phyloP scores from a whole-genome alignment of 768 basidiomycete species.

The Cantharellus anzutake region DNA sequence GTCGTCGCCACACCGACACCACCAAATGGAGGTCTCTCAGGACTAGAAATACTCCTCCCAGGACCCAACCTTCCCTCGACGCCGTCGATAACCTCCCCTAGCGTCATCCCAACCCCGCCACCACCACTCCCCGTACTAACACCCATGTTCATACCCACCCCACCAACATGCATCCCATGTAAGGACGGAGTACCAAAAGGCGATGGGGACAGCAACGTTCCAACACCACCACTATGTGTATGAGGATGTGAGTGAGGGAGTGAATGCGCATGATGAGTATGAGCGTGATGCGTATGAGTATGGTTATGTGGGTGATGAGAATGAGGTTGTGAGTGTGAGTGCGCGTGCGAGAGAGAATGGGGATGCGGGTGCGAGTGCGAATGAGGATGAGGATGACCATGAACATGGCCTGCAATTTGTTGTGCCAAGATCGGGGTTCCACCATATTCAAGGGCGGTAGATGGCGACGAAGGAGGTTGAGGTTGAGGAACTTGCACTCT shows the following conservation, averaged over 20 bases:
- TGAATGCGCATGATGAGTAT: background rate
- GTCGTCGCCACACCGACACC: too few relatives aligned
- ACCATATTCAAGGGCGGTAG: background rate
- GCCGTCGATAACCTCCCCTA: too few relatives aligned
- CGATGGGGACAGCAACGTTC: too few relatives aligned
- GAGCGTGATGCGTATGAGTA: background rate
- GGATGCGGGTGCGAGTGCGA: background rate
- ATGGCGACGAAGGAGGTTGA: background rate
- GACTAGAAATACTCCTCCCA: too few relatives aligned
- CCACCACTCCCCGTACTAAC: too few relatives aligned
- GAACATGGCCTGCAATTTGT: background rate
- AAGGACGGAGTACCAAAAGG: too few relatives aligned
- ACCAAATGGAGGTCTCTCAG: too few relatives aligned
- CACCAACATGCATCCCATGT: too few relatives aligned
- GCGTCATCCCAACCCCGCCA: too few relatives aligned
- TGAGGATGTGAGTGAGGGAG: background rate
- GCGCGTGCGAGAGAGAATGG: background rate
- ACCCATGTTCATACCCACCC: too few relatives aligned
- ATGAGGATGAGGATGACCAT: background rate
- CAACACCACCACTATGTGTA: too few relatives aligned
- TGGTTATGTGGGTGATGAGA: background rate
- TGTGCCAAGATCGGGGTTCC: background rate
- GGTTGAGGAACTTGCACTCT: background rate
- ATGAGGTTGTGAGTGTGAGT: background rate
- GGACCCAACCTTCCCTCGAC: too few relatives aligned